Base-by-base conservation (phyloP, 495 filamentous ascomycete species). In the Hypoxylon subgilvum region DNA sequence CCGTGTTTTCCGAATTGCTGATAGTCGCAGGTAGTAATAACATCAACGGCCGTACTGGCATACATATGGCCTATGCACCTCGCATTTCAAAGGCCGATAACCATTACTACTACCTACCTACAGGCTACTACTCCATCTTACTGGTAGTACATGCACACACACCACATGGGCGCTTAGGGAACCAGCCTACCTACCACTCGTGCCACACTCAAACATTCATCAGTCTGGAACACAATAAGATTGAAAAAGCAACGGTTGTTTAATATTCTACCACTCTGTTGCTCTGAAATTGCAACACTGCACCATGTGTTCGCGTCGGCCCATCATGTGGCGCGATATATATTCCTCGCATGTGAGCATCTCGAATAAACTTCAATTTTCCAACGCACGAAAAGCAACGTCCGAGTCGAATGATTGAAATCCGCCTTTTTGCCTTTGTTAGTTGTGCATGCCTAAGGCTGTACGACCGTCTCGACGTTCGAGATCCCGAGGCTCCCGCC, bases 121-220 rank as follows among this genome's bases (percentile, higher is more conserved):
- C n/a, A n/a, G n/a, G n/a, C n/a, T n/a, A n/a, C n/a, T n/a, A n/a
- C n/a, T n/a, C n/a, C n/a, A n/a, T n/a, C n/a, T n/a, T n/a, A n/a
- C n/a, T n/a, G n/a, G n/a, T n/a, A n/a, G n/a, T n/a, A n/a, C n/a
- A n/a, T n/a, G n/a, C n/a, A n/a, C n/a, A n/a, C n/a, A n/a, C 31
- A 39, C 19, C 21, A 45, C 25, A 52, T 50, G 43, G 48, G 60
- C 60, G 48, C 60, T 63, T 63, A 63, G 13, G 8, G 27, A 36
- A 31, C 34, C 14, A 57, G 32, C 36, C 44, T 48, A 38, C 38
- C 23, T 27, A 41, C n/a, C n/a, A n/a, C n/a, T n/a, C n/a, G n/a
- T 5, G 8, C 34, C 4, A 4, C 14, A 17, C 13, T 13, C 3
- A 14, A 38, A 13, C 9, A 17, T 13, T 38, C 9, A 38, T 27